A percentile compares a stretch with the other conserved stretches of the same genome.
Evolutionary conservation across 1,139 yeast species (phyloP).

Genomic region (Kodamaea arcana): DNA sequence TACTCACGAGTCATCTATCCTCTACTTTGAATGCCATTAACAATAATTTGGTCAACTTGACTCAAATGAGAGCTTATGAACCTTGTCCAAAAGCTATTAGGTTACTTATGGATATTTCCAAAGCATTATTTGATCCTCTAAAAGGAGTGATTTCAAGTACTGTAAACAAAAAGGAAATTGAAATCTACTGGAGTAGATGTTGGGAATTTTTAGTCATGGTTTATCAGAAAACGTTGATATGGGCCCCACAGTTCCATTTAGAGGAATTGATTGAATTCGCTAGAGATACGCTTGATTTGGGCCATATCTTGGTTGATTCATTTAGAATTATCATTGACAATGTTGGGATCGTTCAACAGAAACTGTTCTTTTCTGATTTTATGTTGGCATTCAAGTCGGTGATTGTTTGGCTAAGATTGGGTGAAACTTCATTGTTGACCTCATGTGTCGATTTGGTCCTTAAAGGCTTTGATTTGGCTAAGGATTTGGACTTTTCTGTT

Average conservation of each 20-base stretch:
- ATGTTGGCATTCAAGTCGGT: constrained; percentile 55
- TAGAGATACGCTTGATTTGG: constrained; percentile 78
- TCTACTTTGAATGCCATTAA: constrained; percentile 47
- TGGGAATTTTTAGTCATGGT: constrained; percentile 74
- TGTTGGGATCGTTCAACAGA: constrained; percentile 6
- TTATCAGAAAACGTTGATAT: constrained; percentile 60
- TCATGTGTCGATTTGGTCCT: constrained; percentile 73
- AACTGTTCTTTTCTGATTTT: constrained; percentile 28
- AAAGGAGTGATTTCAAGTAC: constrained; percentile 40
- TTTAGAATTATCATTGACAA: constrained; percentile 46
- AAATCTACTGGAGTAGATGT: constrained; percentile 57
- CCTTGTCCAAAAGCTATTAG: constrained; percentile 75
- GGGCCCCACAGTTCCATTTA: constrained; percentile 66
- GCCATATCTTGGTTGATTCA: constrained; percentile 63
- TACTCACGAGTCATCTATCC: constrained; percentile 43
- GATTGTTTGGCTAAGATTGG: constrained; percentile 76
- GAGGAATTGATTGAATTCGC: constrained; percentile 71
- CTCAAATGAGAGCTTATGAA: constrained; percentile 52
- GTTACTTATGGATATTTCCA: constrained; percentile 68
- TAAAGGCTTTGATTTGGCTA: constrained; percentile 61
- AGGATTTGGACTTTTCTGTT: constrained; percentile 45
- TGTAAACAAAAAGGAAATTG: constrained; percentile 11
- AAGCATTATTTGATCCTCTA: constrained; percentile 63
- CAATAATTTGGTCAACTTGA: constrained; percentile 42
- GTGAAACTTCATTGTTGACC: constrained; percentile 69